Percentiles rank a stretch among this genome's conserved stretches.
phyloP scores from a whole-genome alignment of 306 rosid genomes.

The Medicago ruthenica region DNA sequence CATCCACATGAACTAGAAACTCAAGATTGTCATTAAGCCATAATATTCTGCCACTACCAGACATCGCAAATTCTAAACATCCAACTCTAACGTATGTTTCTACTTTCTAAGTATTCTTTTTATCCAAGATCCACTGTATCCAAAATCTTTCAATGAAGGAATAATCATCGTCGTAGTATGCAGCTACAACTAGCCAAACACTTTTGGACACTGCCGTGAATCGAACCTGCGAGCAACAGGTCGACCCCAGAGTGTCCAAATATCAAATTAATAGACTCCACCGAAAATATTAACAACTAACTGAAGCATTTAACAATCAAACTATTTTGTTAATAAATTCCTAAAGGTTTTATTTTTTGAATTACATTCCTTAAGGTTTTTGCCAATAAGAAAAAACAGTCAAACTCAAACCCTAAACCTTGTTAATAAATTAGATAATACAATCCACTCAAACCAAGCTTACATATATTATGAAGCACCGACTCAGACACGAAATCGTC shows the following conservation, averaged over 20 bases:
- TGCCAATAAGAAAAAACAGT: not conserved
- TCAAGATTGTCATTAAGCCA: constrained; percentile 3
- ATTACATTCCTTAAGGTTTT: not conserved
- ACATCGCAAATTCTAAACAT: not conserved
- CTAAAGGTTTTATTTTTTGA: not conserved
- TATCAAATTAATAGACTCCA: constrained; percentile 1
- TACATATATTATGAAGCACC: not conserved
- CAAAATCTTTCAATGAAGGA: not conserved
- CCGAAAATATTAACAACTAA: not conserved
- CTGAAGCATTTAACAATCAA: not conserved
- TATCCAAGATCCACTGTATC: not conserved
- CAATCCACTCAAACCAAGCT: constrained; percentile 34
- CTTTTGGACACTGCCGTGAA: not conserved
- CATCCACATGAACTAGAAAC: constrained; percentile 8
- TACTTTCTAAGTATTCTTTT: not conserved
- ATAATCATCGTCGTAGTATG: not conserved
- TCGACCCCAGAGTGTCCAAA: not conserved
- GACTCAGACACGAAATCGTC: too few relatives aligned
- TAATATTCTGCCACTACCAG: not conserved
- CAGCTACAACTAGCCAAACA: not conserved
- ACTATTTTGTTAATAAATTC: not conserved
- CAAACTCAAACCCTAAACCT: constrained; percentile 39
- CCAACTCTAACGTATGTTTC: not conserved
- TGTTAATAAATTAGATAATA: not conserved
- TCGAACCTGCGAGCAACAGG: not conserved